Evolutionary conservation across 73 alveolate species (phyloP), one percentile per base, ranked within the genome.

Genomic region (Urostyla sp.): DNA sequence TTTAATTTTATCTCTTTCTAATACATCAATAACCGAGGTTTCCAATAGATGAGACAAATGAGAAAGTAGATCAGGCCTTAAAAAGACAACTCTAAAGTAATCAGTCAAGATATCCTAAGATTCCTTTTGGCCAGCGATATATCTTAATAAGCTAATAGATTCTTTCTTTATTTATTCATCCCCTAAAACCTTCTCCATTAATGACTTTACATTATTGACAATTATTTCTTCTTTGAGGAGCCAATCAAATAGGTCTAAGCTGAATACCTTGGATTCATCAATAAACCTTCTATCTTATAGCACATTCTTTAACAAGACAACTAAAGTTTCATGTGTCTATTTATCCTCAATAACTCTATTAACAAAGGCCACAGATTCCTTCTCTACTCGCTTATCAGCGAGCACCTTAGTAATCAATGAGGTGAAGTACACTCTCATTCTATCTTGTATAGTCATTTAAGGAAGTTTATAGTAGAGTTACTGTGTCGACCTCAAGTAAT

Each of bases 301-400:
- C 34, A 78, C 89, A 61, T 78, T 78, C 7, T 45, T 78, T 7
- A 78, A 61, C 37, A 78, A 43, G 23, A 27, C 26, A 40, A 78
- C 75, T 0, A 72, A 80, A 1, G 89, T 81, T 20, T 78, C 89
- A 18, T 78, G 82, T 3, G 89, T 78, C 37, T 58, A 32, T 4
- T 24, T 31, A 5, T 60, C 74, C 20, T 13, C 24, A 27, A 78
- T 61, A 8, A 78, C 61, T 38, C 49, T 78, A 2, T 15, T 0
- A 11, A 78, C 6, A 69, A 78, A 78, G 57, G 40, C 60, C 43
- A 61, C 27, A 15, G 82, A 80, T 5, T 48, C 37, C 49, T 78
- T 2, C 60, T 78, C 72, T 1, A 78, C 81, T 32, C 10, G 30
- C n/a, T 20, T 23, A 36, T 78, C 89, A 7, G 16, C 8, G 13